A percentile compares a stretch with the other conserved stretches of the same genome.
Evolutionary conservation across 257 asterid genomes (phyloP).

Genomic region (Linaria vulgaris): DNA sequence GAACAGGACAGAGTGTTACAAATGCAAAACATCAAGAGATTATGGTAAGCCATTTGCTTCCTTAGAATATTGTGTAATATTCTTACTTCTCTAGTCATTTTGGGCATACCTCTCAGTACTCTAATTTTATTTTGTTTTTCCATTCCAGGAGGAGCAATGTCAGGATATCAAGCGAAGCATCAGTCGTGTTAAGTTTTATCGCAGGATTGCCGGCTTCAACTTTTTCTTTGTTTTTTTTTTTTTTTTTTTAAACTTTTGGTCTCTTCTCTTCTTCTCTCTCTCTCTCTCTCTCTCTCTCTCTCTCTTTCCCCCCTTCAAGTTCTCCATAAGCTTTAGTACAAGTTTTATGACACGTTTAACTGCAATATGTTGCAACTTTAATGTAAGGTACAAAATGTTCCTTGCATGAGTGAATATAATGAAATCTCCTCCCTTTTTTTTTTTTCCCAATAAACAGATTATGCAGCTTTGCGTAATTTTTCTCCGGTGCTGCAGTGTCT

Average conservation of each 20-base stretch:
- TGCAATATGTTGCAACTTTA: not conserved
- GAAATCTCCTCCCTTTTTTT: not conserved
- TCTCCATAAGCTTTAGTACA: too few species aligned
- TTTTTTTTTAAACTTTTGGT: not conserved
- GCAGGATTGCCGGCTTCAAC: slow-evolving; percentile 1
- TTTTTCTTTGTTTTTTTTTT: not conserved
- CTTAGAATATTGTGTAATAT: not conserved
- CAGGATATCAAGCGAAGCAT: not conserved
- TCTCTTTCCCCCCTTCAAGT: too few species aligned
- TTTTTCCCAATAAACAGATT: not conserved
- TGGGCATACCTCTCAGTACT: too few species aligned
- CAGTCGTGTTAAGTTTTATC: too few species aligned
- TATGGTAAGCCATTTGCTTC: slow-evolving; percentile 17
- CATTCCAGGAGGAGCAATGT: slow-evolving; percentile 25
- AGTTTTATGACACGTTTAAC: not conserved
- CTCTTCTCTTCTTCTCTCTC: not conserved
- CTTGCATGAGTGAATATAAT: not conserved
- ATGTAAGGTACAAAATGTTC: slow-evolving; percentile 10
- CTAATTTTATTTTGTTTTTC: not conserved
- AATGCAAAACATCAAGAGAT: slow-evolving; percentile 41
- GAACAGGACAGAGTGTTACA: slow-evolving; percentile 41
- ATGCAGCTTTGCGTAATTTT: too few species aligned
- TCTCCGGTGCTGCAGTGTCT: not conserved
- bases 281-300: not conserved
- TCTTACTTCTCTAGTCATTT: not conserved